phyloP scores from a whole-genome alignment of 1,284 basidiomycete genomes.

The Boletus semigastroideus region DNA sequence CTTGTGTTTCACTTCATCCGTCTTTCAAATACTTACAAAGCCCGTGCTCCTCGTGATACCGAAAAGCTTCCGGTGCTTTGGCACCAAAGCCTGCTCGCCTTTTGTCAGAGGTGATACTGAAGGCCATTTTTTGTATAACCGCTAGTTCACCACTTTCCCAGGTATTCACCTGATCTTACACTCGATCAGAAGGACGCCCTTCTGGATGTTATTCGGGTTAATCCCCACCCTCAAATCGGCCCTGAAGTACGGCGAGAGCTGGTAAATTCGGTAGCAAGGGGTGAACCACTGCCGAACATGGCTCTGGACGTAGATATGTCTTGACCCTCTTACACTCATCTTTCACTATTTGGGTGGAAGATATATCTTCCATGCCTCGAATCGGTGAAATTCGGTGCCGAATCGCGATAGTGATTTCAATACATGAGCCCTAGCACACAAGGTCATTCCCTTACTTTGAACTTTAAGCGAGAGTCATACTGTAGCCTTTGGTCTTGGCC shows the following conservation, averaged over 20 bases:
- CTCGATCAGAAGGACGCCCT: slow-evolving; percentile 97
- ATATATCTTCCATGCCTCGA: neutral
- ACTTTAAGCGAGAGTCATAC: no score
- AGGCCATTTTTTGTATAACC: slow-evolving; percentile 1
- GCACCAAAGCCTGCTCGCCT: slow-evolving; percentile 97
- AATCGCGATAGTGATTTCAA: no score
- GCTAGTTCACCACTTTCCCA: slow-evolving; percentile 32
- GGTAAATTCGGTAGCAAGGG: slow-evolving; percentile 69
- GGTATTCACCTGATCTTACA: slow-evolving; percentile 95
- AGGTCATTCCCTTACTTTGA: no score
- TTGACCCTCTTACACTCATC: slow-evolving; percentile 29
- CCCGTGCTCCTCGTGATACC: slow-evolving; percentile 58
- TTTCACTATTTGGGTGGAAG: neutral
- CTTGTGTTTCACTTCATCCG: slow-evolving; percentile 98
- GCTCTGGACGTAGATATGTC: slow-evolving; percentile 63
- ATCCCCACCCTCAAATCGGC: slow-evolving; percentile 87
- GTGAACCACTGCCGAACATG: slow-evolving; percentile 56
- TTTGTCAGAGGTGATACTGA: slow-evolving; percentile 79
- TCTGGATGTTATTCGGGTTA: slow-evolving; percentile 88
- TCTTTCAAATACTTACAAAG: slow-evolving; percentile 87
- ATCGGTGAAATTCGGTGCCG: no score
- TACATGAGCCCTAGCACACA: no score
- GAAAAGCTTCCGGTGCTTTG: slow-evolving; percentile 92
- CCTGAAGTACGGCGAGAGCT: slow-evolving; percentile 90
- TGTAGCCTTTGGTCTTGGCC: no score